Evolutionary conservation across 148 eudicot species (phyloP).

Genomic region (Agrostemma githago): DNA sequence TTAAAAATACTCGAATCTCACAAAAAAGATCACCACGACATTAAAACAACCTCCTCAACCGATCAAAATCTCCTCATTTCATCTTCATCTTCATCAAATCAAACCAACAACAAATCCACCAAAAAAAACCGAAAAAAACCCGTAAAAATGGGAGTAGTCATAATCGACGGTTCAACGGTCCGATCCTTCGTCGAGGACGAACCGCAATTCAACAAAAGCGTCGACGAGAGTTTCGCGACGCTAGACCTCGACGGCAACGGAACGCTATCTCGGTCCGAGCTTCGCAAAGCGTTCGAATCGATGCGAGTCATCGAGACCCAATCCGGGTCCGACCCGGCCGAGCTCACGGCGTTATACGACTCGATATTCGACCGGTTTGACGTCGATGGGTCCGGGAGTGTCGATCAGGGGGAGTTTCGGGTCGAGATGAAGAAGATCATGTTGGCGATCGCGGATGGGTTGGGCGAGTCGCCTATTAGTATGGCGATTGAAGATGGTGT

Average conservation of each 20-base stretch:
- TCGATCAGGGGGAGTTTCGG: constrained; percentile 33
- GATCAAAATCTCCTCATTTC: neutral
- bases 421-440: constrained; percentile 39
- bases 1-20: neutral
- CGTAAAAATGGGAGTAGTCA: constrained; percentile 42
- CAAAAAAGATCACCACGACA: constrained; percentile 6
- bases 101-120: neutral
- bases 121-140: neutral
- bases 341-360: constrained; percentile 34
- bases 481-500: constrained; percentile 36
- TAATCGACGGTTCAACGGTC: constrained; percentile 44
- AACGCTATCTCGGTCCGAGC: constrained; percentile 31
- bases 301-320: constrained; percentile 39
- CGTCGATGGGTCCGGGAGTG: constrained; percentile 29
- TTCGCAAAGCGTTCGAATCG: constrained; percentile 39
- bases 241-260: constrained; percentile 37
- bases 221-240: constrained; percentile 26
- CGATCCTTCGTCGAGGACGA: constrained; percentile 46
- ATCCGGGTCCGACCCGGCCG: constrained; percentile 32
- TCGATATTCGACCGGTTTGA: constrained; percentile 43
- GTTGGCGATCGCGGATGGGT: constrained; percentile 47
- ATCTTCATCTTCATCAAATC: neutral
- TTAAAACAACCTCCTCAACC: constrained; percentile 4
- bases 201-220: constrained; percentile 32
- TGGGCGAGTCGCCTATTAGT: constrained; percentile 36